A percentile compares a stretch with the other conserved stretches of the same genome.
Evolutionary conservation across 331 rosid species (phyloP).

Genomic region (Malus hybrid): DNA sequence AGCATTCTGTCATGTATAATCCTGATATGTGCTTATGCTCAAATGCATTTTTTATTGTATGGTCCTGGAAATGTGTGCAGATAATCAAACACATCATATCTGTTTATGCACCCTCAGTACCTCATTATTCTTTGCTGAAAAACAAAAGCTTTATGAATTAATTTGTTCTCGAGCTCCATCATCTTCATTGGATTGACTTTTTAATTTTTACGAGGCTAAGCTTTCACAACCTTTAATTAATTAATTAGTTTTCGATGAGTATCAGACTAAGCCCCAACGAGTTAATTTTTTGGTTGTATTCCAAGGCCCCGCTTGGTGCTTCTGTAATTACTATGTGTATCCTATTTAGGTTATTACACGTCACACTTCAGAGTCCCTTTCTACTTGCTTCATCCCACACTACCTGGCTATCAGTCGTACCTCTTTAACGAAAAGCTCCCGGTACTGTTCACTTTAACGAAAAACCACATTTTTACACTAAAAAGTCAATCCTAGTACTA

Average conservation of each 20-base stretch:
- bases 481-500: too few species aligned
- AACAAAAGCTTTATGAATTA: background rate
- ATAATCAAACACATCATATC: background rate
- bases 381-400: background rate
- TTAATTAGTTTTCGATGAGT: background rate
- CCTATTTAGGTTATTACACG: background rate
- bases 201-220: background rate
- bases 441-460: too few species aligned
- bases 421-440: too few species aligned
- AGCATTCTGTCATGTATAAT: slow-evolving; percentile 12
- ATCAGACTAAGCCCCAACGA: background rate
- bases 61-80: background rate
- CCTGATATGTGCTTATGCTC: background rate
- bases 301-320: background rate
- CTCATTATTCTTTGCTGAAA: background rate
- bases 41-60: background rate
- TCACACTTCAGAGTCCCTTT: background rate
- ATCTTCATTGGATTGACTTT: background rate
- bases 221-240: background rate
- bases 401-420: background rate
- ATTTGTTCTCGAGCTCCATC: background rate
- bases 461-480: too few species aligned
- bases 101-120: background rate
- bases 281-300: background rate
- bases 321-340: background rate